A percentile compares a stretch with the other conserved stretches of the same genome.
phyloP scores from a whole-genome alignment of 352 stramenopile genomes.

The Phytophthora tubulina region DNA sequence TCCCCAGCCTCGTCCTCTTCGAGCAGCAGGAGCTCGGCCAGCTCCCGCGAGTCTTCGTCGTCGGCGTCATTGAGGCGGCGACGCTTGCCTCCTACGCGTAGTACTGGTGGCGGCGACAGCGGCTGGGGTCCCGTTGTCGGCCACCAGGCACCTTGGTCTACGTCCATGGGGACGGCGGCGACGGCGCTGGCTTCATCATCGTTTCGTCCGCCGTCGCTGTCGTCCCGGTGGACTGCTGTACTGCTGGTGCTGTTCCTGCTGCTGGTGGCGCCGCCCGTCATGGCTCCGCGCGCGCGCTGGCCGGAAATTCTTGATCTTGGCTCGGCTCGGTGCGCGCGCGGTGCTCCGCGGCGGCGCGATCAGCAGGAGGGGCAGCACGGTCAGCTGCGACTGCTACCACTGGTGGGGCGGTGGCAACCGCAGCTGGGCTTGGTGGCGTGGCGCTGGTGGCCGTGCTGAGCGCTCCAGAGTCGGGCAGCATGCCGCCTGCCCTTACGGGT shows the following conservation, averaged over 20 bases:
- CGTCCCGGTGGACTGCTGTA: neutral
- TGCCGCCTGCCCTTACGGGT: neutral
- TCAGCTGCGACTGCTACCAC: neutral
- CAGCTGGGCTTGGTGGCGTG: neutral
- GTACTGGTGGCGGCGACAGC: neutral
- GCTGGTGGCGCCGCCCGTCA: neutral
- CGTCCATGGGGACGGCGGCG: constrained; percentile 6
- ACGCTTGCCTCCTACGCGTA: neutral
- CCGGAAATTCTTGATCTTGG: neutral
- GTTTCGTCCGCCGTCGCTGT: neutral
- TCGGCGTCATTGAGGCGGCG: neutral
- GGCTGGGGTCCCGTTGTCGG: neutral
- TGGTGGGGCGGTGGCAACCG: neutral
- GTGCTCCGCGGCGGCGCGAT: neutral
- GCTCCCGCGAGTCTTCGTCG: neutral
- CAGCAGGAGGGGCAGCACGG: neutral
- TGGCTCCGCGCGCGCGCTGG: no score
- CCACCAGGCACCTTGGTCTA: neutral
- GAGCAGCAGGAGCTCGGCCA: neutral
- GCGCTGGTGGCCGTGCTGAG: no score
- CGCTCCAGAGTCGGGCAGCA: neutral
- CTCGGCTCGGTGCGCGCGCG: neutral
- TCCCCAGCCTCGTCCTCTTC: neutral
- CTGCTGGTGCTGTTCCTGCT: neutral
- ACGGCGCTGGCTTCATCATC: neutral